Percentiles rank a stretch among this genome's conserved stretches.
Evolutionary conservation across 2,329 filamentous ascomycete species (phyloP).

Genomic region (Colletotrichum destructivum): DNA sequence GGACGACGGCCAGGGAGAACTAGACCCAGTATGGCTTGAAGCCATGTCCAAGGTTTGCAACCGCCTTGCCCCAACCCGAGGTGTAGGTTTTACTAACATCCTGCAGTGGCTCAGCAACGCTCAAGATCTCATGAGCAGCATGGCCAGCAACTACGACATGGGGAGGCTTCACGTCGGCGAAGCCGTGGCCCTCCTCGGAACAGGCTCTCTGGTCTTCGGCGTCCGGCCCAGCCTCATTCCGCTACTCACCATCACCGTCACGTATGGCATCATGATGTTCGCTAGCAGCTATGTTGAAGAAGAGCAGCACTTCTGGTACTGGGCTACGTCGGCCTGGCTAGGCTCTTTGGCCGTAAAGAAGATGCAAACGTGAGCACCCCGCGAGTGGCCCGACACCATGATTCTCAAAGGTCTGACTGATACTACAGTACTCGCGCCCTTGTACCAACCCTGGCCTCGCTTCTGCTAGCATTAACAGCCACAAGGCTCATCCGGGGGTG

Average conservation of each 20-base stretch:
- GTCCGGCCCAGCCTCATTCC: slow-evolving; percentile 52
- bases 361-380: slow-evolving; percentile 55
- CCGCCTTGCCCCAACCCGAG: not conserved
- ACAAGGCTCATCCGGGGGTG: slow-evolving; percentile 82
- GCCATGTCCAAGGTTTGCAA: slow-evolving; percentile 59
- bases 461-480: slow-evolving; percentile 64
- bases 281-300: slow-evolving; percentile 98
- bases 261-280: slow-evolving; percentile 94
- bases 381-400: too few species aligned
- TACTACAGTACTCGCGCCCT: not conserved
- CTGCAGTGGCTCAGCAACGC: slow-evolving; percentile 77
- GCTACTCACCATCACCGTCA: slow-evolving; percentile 67
- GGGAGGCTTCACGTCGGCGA: slow-evolving; percentile 69
- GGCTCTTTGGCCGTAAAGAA: slow-evolving; percentile 66
- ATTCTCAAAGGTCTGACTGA: not conserved
- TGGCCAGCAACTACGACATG: slow-evolving; percentile 93
- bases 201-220: slow-evolving; percentile 38
- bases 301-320: slow-evolving; percentile 99
- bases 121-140: slow-evolving; percentile 86
- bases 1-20: slow-evolving; percentile 42
- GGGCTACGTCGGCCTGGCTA: slow-evolving; percentile 82
- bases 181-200: slow-evolving; percentile 49
- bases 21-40: slow-evolving; percentile 58
- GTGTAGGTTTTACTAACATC: slow-evolving; percentile 8
- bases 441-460: slow-evolving; percentile 47